Evolutionary conservation across 257 asterid species (phyloP), one percentile per base, ranked within the genome.

Genomic region (Forsythia viridissima): DNA sequence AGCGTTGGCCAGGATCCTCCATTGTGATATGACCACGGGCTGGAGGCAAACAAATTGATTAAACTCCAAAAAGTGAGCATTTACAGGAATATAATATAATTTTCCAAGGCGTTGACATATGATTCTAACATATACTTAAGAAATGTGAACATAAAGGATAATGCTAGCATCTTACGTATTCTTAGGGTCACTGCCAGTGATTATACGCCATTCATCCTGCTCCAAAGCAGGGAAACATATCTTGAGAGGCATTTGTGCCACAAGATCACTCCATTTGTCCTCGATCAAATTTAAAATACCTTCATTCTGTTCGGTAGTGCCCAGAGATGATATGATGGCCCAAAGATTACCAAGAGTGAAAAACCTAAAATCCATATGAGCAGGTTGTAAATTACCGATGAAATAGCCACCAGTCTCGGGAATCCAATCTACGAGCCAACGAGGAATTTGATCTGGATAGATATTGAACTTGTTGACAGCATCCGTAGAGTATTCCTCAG

Each of bases 381-480:
- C 87, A 57, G 89, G 89, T 41, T 86, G 89, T 59, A 86, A 61
- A 67, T 83, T 86, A 71, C 89, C 87, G 8, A 81, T 73, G 76
- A 86, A 75, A 78, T 86, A 84, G 65, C 89, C 89, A 63, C 86
- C 85, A 39, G 70, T 81, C 72, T 83, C 87, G 12, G 86, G 89
- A 36, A 86, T 39, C 89, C 89, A 86, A 71, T 83, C 86, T 37
- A 84, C 82, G n/a, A 86, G 87, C 89, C 89, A 86, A 70, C 85
- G 72, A 3, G 89, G 86, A 36, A 86, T 83, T 48, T 86, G 87
- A 63, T 83, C 87, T n/a, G 89, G 89, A 82, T 92, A 92, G 70
- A 92, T 92, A 76, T 92, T 92, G 88, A 92, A 92, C 84, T 92
- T 92, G 82, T 90, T 90, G 80, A 83, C 70, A 36, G 97, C 97